A percentile compares a stretch with the other conserved stretches of the same genome.
Evolutionary conservation across 2,329 filamentous ascomycete species (phyloP).

Genomic region (Domatiomyces globalis): DNA sequence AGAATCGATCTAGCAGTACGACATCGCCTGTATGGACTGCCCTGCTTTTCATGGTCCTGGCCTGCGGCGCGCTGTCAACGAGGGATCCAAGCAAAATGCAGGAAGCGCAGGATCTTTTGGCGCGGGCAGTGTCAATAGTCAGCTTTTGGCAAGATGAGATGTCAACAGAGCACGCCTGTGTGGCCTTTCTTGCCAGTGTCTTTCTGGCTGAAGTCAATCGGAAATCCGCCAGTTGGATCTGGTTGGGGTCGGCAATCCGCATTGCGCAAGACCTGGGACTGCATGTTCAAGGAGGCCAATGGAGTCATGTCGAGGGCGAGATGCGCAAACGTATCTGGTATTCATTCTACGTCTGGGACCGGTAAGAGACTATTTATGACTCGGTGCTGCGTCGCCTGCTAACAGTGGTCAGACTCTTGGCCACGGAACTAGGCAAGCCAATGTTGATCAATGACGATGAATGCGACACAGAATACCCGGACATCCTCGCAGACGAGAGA

Average conservation of each 20-base stretch:
- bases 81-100: slow-evolving; percentile 30
- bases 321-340: slow-evolving; percentile 86
- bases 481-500: slow-evolving; percentile 60
- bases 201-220: slow-evolving; percentile 77
- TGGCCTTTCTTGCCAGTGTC: slow-evolving; percentile 58
- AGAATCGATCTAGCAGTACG: slow-evolving; percentile 44
- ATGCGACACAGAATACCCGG: slow-evolving; percentile 70
- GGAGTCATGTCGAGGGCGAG: slow-evolving; percentile 64
- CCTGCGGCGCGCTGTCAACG: slow-evolving; percentile 64
- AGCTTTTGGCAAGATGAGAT: slow-evolving; percentile 73
- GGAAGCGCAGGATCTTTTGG: slow-evolving; percentile 51
- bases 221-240: slow-evolving; percentile 72
- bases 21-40: slow-evolving; percentile 58
- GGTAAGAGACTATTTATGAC: slow-evolving; percentile 33
- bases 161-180: slow-evolving; percentile 59
- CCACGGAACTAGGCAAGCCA: slow-evolving; percentile 67
- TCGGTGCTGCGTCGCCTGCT: slow-evolving; percentile 13
- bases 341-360: slow-evolving; percentile 81
- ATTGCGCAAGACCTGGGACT: slow-evolving; percentile 74
- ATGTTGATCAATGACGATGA: slow-evolving; percentile 75
- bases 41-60: slow-evolving; percentile 69
- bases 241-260: slow-evolving; percentile 66
- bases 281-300: slow-evolving; percentile 58
- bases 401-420: slow-evolving; percentile 43
- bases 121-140: slow-evolving; percentile 53